phyloP scores from a whole-genome alignment of 225 moss, liverwort and hornwort species.

The Lunularia cruciata region DNA sequence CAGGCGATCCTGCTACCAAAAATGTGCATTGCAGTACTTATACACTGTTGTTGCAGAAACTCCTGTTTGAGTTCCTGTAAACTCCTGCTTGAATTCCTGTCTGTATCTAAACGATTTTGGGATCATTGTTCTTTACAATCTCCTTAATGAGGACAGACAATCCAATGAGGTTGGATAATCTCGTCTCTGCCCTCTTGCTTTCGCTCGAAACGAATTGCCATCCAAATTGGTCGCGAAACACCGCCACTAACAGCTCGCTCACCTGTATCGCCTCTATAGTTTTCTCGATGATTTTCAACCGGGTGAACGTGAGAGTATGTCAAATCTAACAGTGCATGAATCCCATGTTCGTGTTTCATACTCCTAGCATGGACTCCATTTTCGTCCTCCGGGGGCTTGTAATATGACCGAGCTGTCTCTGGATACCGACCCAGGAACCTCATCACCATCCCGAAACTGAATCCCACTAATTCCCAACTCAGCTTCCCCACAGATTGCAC shows the following conservation, averaged over 20 bases:
- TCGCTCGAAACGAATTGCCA: constrained; percentile 6
- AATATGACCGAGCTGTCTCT: constrained; percentile 28
- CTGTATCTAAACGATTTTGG: background rate
- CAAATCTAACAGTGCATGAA: constrained; percentile 24
- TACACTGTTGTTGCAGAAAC: no score
- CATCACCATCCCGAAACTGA: constrained; percentile 31
- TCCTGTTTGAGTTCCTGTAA: background rate
- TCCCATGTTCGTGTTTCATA: constrained; percentile 26
- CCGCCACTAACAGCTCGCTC: background rate
- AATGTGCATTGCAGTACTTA: background rate
- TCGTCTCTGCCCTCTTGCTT: background rate
- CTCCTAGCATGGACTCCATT: background rate
- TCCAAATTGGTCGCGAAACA: constrained; percentile 7
- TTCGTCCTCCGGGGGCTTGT: constrained; percentile 27
- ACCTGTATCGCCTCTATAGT: background rate
- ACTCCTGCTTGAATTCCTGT: background rate
- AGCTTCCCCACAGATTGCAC: constrained; percentile 8
- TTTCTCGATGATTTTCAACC: background rate
- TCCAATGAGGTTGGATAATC: constrained; percentile 5
- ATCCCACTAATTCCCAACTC: constrained; percentile 4
- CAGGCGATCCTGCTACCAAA: background rate
- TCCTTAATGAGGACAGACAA: background rate
- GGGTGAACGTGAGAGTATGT: constrained; percentile 17
- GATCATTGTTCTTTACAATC: no score
- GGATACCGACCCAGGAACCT: constrained; percentile 29